Base-by-base conservation (phyloP, 768 basidiomycete species). In the Candolleomyces eurysporus region DNA sequence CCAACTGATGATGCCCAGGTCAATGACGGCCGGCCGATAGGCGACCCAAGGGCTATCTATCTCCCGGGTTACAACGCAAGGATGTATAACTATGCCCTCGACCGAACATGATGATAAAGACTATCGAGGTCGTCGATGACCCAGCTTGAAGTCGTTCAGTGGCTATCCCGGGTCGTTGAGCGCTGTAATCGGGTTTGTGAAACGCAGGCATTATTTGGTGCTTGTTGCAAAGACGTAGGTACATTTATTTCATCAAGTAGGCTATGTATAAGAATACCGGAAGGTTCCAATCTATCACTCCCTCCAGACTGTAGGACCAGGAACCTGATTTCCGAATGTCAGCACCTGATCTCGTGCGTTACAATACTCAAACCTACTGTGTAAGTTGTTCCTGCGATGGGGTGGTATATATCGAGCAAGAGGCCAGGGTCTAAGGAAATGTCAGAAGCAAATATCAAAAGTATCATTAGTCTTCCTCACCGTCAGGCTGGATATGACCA, bases 401-500 rank as follows among this genome's bases (percentile, higher is more conserved):
- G 19, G 8, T 51, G 19, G 14, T 31, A 51, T 14, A 51, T 51
- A 51, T 51, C 49, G 14, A 51, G 30, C 13, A 51, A 10, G 4
- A 51, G 30, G 9, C 49, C 49, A 30, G 49, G 49, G 49, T 51
- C 49, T 51, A 14, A 22, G 9, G 16, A 31, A 7, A 51, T 19
- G 49, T 22, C 49, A 51, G 19, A 10, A 30, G 21, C 26, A 14
- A 21, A 21, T 2, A 26, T 6, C 19, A 51, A n/a, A 51, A 2
- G 22, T 51, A 31, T n/a, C 17, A 9, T 21, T 51, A 31, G 21
- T 22, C 9, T 9, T 21, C 19, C 49, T 9, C 30, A 54, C 52
- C 52, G 17, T 54, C 52, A 54, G 52, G 31, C 17, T 31, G 31
- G 2, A 54, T 31, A 31, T 54, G 32, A 14, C 70, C 70, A 26